These are phyloP conservation scores for Cunninghamia lanceolata DNA, from an alignment of 75 land plant species.

Conservation along the genomic window DNA sequence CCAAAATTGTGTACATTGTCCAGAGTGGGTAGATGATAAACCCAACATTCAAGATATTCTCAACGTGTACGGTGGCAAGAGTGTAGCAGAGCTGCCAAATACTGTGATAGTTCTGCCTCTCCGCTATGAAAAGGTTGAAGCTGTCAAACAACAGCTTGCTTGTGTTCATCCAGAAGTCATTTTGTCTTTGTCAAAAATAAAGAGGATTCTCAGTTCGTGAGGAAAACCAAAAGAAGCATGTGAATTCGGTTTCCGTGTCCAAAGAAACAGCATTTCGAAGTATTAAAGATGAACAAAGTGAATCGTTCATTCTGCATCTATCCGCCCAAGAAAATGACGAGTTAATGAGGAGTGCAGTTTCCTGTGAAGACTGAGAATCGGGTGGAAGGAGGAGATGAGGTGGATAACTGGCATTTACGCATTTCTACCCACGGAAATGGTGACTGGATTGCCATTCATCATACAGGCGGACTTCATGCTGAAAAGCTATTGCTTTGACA, in stretches of 20 bases:
- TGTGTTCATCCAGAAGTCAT: slow-evolving; percentile 52
- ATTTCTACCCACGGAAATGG: slow-evolving; percentile 61
- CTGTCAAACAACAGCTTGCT: slow-evolving; percentile 44
- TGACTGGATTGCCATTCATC: slow-evolving; percentile 55
- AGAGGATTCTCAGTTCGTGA: slow-evolving; percentile 39
- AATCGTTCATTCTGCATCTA: slow-evolving; percentile 42
- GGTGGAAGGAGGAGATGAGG: no score
- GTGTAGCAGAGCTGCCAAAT: no score
- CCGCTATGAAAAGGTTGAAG: no score
- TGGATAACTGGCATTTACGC: slow-evolving; percentile 35
- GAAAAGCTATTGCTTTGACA: slow-evolving; percentile 12
- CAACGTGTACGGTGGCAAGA: no score
- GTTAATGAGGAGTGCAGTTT: no score
- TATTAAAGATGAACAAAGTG: slow-evolving; percentile 36
- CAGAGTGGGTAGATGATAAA: no score
- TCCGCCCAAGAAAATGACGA: no score
- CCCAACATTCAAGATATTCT: no score
- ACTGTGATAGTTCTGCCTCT: no score
- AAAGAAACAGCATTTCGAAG: slow-evolving; percentile 28
- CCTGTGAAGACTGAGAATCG: no score
- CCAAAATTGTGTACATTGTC: no score
- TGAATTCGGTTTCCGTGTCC: slow-evolving; percentile 33
- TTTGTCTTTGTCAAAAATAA: slow-evolving; percentile 57
- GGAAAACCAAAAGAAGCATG: slow-evolving; percentile 18
- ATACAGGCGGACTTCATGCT: slow-evolving; percentile 70